These are phyloP conservation scores for Pichia heedii DNA, from an alignment of 805 yeast species.

Conservation along the genomic window DNA sequence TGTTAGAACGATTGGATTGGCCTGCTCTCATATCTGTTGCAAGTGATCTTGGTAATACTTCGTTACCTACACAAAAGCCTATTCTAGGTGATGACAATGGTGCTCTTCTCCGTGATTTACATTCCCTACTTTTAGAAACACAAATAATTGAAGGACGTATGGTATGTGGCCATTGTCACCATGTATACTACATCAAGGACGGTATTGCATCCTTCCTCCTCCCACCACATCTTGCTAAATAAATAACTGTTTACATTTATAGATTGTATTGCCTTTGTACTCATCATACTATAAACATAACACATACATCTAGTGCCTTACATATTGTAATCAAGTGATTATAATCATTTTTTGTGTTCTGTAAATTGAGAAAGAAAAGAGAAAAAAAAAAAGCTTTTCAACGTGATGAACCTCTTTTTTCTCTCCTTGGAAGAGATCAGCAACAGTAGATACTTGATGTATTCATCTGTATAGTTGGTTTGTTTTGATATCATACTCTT, in stretches of 20 bases:
- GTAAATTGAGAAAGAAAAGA: too few relatives aligned
- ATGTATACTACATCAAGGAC: constrained; percentile 82
- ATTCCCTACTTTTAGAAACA: constrained; percentile 72
- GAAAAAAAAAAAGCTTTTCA: too few relatives aligned
- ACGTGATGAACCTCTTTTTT: too few relatives aligned
- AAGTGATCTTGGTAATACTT: constrained; percentile 56
- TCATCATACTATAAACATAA: too few relatives aligned
- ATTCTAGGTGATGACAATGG: constrained; percentile 36
- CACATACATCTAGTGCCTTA: too few relatives aligned
- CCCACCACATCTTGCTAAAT: constrained; percentile 81
- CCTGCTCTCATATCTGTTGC: constrained; percentile 73
- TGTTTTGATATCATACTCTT: too few relatives aligned
- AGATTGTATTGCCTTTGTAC: too few relatives aligned
- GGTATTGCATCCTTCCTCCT: constrained; percentile 88
- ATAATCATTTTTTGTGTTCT: too few relatives aligned
- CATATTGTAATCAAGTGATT: too few relatives aligned
- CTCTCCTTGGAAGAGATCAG: too few relatives aligned
- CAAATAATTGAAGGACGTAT: constrained; percentile 81
- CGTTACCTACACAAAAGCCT: constrained; percentile 57
- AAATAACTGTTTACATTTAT: not conserved
- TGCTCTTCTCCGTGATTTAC: constrained; percentile 64
- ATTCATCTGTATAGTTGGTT: too few relatives aligned
- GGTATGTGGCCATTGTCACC: constrained; percentile 81
- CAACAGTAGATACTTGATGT: too few relatives aligned
- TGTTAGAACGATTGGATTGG: constrained; percentile 85